A percentile compares a stretch with the other conserved stretches of the same genome.
These are phyloP conservation scores for Wickerhamiella siamensis DNA, from an alignment of 805 yeast species.

Conservation along the genomic window DNA sequence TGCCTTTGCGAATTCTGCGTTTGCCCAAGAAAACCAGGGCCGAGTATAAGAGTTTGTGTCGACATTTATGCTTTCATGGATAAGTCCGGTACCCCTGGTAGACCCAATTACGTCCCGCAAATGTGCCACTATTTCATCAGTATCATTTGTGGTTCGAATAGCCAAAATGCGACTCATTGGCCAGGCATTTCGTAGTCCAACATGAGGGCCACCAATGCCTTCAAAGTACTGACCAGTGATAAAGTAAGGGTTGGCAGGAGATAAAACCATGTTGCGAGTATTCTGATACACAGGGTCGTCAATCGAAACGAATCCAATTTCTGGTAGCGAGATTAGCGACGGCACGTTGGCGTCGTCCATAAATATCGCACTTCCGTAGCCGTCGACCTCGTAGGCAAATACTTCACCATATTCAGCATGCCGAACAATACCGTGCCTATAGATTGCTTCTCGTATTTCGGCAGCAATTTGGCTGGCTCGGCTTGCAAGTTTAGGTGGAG, in stretches of 20 bases:
- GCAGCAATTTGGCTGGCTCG: conserved; percentile 24
- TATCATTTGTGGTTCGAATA: conserved; percentile 62
- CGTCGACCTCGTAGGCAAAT: conserved; percentile 81
- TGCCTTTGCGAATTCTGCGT: conserved; percentile 79
- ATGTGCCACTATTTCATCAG: conserved; percentile 43
- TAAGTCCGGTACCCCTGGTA: conserved; percentile 63
- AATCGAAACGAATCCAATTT: conserved; percentile 44
- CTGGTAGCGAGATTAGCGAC: conserved; percentile 69
- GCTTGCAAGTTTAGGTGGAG: conserved; percentile 14
- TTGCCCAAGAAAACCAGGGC: conserved; percentile 92
- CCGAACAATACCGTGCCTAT: conserved; percentile 46
- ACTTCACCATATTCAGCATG: conserved; percentile 64
- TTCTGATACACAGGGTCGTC: conserved; percentile 54
- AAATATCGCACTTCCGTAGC: conserved; percentile 54
- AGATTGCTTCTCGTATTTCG: conserved; percentile 40
- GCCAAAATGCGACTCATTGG: conserved; percentile 72
- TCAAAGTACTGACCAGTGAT: conserved; percentile 45
- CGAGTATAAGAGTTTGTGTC: conserved; percentile 47
- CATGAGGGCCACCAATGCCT: conserved; percentile 87
- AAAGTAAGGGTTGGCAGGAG: conserved; percentile 66
- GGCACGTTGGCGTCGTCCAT: conserved; percentile 94
- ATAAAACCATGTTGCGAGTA: conserved; percentile 62
- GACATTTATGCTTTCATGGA: conserved; percentile 73
- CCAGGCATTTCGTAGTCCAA: conserved; percentile 74
- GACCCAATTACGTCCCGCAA: conserved; percentile 39